Base-by-base conservation (phyloP, 1,284 basidiomycete genomes). In the Acaromyces ingoldii region DNA sequence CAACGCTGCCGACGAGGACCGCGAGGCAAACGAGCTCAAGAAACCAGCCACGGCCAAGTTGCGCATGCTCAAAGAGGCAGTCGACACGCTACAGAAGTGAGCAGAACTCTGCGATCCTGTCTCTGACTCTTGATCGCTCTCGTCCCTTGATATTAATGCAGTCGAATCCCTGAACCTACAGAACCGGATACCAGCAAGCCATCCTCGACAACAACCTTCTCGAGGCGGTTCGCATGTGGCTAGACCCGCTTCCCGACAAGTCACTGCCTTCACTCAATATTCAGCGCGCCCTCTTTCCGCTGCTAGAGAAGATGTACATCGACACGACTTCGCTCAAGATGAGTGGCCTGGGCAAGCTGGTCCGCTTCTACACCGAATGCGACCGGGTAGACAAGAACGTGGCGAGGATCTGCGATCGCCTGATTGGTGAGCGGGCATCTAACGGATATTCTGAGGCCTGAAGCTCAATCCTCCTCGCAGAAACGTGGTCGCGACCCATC, bases 231-330 rank as follows among this genome's bases (percentile, higher is more conserved):
- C 82, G 84, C 51, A 80, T 84, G 34, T 99, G 91, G 91, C 84
- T 99, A 3, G 93, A 98, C 70, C 93, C 95, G 1, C 83, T 97
- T 9, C 88, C 87, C 0, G 91, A 96, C 78, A 83, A 83, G 46
- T 92, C 90, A 1, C 82, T 99, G 4, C 93, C 95, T 0, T 90
- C 91, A 2, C 83, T 97, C 49, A 96, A 93, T 76, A 96, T 98
- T 69, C 93, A 97, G 74, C 85, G 85, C 49, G 88, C 92, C 51
- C 85, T 98, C 63, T 92, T 98, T 77, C 82, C 85, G 37, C 83
- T 86, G 48, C 80, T 98, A 21, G 67, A 69, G 29, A 58, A 78
- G 79, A 90, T 97, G 86, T 48, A 54, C 4, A 91, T 97, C 69
- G 93, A 97, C 77, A 86, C 86, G 17, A 79, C 85, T 44, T 89